Conservation (phyloP, 2,329 filamentous ascomycete species). For the Elsinoe fawcettii region DNA sequence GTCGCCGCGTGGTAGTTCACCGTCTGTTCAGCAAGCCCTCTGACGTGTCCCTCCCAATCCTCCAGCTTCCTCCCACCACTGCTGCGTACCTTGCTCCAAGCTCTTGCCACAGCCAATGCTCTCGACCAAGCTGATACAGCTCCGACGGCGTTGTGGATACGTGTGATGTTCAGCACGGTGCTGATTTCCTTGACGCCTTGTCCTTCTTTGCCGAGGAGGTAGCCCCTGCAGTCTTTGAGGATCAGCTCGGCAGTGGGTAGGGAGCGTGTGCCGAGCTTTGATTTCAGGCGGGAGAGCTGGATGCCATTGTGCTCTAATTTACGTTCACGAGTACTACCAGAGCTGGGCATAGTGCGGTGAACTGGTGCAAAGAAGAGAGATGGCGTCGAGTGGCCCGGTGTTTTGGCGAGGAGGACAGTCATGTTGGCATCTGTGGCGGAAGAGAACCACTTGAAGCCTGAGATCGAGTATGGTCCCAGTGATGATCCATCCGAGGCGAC, state of each 20-base stretch:
- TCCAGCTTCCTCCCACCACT: constrained; percentile 44
- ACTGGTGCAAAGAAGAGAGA: constrained; percentile 60
- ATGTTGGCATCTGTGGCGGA: constrained; percentile 59
- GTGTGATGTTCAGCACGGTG: constrained; percentile 60
- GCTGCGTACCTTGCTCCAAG: constrained; percentile 51
- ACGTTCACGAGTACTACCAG: neutral
- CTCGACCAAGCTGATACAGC: constrained; percentile 49
- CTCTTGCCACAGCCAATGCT: constrained; percentile 50
- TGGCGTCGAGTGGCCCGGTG: constrained; percentile 39
- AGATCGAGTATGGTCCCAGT: constrained; percentile 34
- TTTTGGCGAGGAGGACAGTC: constrained; percentile 57
- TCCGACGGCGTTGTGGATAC: constrained; percentile 50
- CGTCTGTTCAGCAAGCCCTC: constrained; percentile 50
- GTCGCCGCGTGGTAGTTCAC: constrained; percentile 50
- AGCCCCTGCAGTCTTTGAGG: constrained; percentile 51
- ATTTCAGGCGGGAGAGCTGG: constrained; percentile 60
- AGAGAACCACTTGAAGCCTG: constrained; percentile 67
- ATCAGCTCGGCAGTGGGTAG: constrained; percentile 67
- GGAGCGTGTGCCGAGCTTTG: constrained; percentile 62
- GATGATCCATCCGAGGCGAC: constrained; percentile 18
- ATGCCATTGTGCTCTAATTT: constrained; percentile 55
- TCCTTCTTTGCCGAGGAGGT: constrained; percentile 60
- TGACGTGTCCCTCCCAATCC: constrained; percentile 50
- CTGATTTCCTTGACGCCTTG: constrained; percentile 61
- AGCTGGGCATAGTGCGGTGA: constrained; percentile 32